These are phyloP conservation scores for Beauveria brongniartii DNA, from an alignment of 2,329 filamentous ascomycete species.

Conservation along the genomic window DNA sequence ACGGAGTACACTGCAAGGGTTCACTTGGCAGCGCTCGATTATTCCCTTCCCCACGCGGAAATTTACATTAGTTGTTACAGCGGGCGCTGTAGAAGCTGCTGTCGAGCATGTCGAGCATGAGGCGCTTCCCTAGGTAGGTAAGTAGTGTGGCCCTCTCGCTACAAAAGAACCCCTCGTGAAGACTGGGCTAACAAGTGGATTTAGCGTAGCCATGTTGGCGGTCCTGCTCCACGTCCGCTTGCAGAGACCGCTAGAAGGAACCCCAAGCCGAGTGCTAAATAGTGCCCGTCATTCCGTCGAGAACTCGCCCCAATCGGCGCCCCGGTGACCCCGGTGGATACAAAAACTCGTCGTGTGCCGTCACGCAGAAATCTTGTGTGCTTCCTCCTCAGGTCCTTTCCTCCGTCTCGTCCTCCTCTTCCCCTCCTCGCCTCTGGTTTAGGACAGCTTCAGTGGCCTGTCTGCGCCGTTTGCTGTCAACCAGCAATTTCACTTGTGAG, in stretches of 20 bases:
- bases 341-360: slow-evolving; percentile 10
- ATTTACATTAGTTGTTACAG: not conserved
- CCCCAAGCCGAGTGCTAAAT: not conserved
- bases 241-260: not conserved
- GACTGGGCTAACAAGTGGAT: not conserved
- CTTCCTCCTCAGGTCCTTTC: slow-evolving; percentile 6
- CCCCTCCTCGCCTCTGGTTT: not conserved
- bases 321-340: slow-evolving; percentile 11
- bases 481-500: slow-evolving; percentile 8
- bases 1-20: not conserved
- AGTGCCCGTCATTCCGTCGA: not conserved
- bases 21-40: not conserved
- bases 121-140: not conserved
- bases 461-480: not conserved
- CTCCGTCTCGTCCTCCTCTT: not conserved
- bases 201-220: slow-evolving; percentile 4
- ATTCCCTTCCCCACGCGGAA: not conserved
- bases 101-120: too few species aligned
- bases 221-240: slow-evolving; percentile 3
- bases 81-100: not conserved
- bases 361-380: slow-evolving; percentile 1
- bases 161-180: slow-evolving; percentile 1
- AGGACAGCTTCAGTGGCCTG: not conserved
- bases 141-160: not conserved
- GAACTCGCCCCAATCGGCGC: not conserved